Evolutionary conservation across 2,329 filamentous ascomycete species (phyloP), one percentile per base, ranked within the genome.

Genomic region (Calonectria ilicicola): DNA sequence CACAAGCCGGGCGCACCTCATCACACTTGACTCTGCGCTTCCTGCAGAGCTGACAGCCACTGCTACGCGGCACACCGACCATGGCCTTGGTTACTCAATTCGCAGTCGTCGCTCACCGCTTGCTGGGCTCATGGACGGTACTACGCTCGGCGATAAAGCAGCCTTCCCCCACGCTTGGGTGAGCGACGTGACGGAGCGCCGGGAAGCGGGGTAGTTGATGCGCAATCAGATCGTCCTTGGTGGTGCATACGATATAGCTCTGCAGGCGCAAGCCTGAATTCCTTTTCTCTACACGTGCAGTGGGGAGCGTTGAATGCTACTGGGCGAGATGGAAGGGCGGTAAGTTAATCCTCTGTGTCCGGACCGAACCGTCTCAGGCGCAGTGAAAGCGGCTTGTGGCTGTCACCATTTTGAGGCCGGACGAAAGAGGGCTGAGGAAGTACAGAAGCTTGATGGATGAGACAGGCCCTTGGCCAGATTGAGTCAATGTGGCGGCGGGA

Each of bases 1-100:
- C 79, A 67, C 85, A 86, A 66, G 77, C 80, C 14, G 87, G 87
- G 14, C 81, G 83, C 26, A 74, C 79, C 77, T 87, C 83, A 76
- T 89, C 87, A 73, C 87, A 89, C 81, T 87, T 84, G 70, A 86
- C 82, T 60, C 82, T 82, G 67, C 85, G 81, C 77, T 82, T 83
- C 70, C 84, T 81, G 77, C 85, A 86, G 46, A 85, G 79, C 67
- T 81, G 80, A 75, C 85, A 86, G 73, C 79, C 80, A 72, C 78
- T 83, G 74, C 81, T 85, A 49, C 83, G 81, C 64, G 83, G 82
- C 38, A 85, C 81, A 27, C 84, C 83, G 58, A 84, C 84, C 83
- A 85, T 83, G 75, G 58, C 77, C 79, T 74, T 76, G 72, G 64
- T 66, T 63, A 69, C 64, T 38, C 17, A 35, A 38, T 60, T 60